Evolutionary conservation across 23 red algal species (phyloP).

Genomic region (Gracilaria domingensis): DNA sequence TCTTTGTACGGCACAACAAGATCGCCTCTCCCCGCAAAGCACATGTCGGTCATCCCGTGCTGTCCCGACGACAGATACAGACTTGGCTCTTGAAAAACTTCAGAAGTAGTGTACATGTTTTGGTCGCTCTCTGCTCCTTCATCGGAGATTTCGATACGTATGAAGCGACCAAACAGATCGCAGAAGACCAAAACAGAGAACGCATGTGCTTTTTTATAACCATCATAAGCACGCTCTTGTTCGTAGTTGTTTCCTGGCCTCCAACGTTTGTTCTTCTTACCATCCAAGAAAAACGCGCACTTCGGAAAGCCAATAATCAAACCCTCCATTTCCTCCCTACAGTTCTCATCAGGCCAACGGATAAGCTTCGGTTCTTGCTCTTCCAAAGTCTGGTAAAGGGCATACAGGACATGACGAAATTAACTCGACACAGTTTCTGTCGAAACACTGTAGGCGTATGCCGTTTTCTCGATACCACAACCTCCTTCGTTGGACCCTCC

Average conservation of each 20-base stretch:
- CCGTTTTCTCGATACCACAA: neutral
- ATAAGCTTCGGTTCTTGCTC: no score
- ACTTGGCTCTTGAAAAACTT: no score
- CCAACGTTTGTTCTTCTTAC: neutral
- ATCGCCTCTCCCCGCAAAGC: slow-evolving; percentile 34
- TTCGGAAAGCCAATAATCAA: neutral
- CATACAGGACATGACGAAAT: neutral
- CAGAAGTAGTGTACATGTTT: no score
- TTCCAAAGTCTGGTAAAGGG: neutral
- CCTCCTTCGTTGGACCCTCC: neutral
- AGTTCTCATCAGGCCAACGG: no score
- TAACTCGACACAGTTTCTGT: neutral
- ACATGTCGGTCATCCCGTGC: slow-evolving; percentile 54
- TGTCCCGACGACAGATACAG: neutral
- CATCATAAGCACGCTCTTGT: neutral
- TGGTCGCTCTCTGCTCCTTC: neutral
- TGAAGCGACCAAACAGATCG: neutral
- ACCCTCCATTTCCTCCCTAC: no score
- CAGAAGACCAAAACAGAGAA: no score
- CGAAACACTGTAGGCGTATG: neutral
- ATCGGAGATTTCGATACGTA: no score
- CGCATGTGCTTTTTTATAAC: no score
- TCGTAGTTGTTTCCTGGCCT: neutral
- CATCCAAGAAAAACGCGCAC: neutral
- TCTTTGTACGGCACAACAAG: no score